A percentile compares a stretch with the other conserved stretches of the same genome.
Evolutionary conservation across 2,329 filamentous ascomycete species (phyloP).

Genomic region (Phialemoniopsis sp.): DNA sequence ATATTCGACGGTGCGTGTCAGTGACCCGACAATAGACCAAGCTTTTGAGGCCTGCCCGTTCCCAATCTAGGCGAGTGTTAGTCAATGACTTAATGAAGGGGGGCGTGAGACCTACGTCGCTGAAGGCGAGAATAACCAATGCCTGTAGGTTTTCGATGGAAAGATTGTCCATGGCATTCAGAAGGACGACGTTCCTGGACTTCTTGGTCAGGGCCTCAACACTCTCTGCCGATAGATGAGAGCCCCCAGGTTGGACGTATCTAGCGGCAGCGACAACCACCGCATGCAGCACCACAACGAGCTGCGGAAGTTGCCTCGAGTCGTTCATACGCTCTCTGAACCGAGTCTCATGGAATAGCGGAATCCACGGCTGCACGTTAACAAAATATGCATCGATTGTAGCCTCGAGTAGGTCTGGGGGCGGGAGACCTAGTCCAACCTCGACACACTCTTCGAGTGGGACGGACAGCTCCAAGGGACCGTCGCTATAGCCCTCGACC

Average conservation of each 20-base stretch:
- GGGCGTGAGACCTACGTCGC: constrained; percentile 17
- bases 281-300: constrained; percentile 25
- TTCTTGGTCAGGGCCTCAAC: background rate
- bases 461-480: background rate
- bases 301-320: constrained; percentile 12
- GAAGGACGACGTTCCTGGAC: constrained; percentile 16
- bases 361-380: constrained; percentile 28
- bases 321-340: constrained; percentile 21
- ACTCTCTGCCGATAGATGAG: background rate
- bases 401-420: constrained; percentile 1
- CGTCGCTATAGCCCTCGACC: constrained; percentile 2
- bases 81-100: constrained; percentile 5
- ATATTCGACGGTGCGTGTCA: constrained; percentile 31
- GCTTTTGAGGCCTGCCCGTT: constrained; percentile 21
- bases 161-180: constrained; percentile 22
- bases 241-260: constrained; percentile 17
- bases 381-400: constrained; percentile 11
- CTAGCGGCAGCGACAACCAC: constrained; percentile 18
- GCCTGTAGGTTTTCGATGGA: constrained; percentile 27
- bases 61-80: constrained; percentile 15
- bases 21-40: constrained; percentile 30
- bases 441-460: background rate
- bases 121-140: constrained; percentile 26
- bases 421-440: background rate
- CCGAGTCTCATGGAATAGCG: constrained; percentile 25